Evolutionary conservation across 2,329 filamentous ascomycete genomes (phyloP).

Genomic region (Neofusicoccum umdonicola): DNA sequence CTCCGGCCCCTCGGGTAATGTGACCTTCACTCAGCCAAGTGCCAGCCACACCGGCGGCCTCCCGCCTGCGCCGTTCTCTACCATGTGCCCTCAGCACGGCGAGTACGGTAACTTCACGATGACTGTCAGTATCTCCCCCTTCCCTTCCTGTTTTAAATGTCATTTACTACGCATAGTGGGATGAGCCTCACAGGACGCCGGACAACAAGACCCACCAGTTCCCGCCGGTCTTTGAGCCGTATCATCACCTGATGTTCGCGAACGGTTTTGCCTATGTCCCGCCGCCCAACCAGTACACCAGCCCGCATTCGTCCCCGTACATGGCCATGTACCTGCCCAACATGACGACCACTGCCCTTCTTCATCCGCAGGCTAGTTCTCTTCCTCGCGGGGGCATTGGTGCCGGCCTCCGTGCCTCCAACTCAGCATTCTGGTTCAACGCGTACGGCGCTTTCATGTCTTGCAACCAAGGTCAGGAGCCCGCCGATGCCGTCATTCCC

Average conservation of each 20-base stretch:
- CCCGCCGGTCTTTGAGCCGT: constrained; percentile 47
- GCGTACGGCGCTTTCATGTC: constrained; percentile 47
- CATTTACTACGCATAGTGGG: constrained; percentile 27
- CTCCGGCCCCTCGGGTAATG: too few species aligned
- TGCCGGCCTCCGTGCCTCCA: constrained; percentile 42
- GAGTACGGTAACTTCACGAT: constrained; percentile 46
- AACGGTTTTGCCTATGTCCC: constrained; percentile 51
- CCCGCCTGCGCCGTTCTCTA: background rate
- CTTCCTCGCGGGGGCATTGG: constrained; percentile 47
- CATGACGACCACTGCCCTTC: constrained; percentile 25
- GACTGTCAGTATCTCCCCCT: constrained; percentile 19
- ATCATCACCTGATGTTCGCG: constrained; percentile 52
- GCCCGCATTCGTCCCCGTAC: constrained; percentile 45
- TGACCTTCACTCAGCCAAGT: background rate
- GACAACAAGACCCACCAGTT: constrained; percentile 28
- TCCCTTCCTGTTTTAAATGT: constrained; percentile 28
- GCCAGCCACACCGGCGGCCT: background rate
- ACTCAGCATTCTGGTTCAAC: constrained; percentile 52
- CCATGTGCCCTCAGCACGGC: constrained; percentile 24
- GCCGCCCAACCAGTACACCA: constrained; percentile 44
- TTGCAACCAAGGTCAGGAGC: constrained; percentile 41
- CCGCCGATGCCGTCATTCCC: constrained; percentile 20
- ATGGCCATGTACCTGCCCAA: constrained; percentile 48
- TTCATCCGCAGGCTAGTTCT: constrained; percentile 33
- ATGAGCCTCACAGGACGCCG: constrained; percentile 32